Conservation (phyloP, 2,329 filamentous ascomycete species). For the Apiospora malaysiana region DNA sequence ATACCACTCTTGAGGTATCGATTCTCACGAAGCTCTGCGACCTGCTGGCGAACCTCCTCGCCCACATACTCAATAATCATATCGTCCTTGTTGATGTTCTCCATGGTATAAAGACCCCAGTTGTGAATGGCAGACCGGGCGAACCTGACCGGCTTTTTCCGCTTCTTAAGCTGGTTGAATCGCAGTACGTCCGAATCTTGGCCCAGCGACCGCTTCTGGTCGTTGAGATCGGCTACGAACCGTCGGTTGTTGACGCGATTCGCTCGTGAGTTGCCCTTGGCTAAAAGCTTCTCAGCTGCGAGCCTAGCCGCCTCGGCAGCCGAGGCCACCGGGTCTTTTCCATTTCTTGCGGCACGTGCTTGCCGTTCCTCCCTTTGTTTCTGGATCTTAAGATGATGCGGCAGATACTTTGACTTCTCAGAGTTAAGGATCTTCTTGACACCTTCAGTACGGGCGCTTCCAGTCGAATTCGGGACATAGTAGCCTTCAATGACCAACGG, state of each 20-base stretch:
- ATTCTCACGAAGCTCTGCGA: slow-evolving; percentile 93
- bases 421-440: slow-evolving; percentile 95
- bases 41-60: slow-evolving; percentile 94
- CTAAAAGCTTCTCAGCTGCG: slow-evolving; percentile 78
- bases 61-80: slow-evolving; percentile 99
- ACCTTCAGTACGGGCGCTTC: slow-evolving; percentile 89
- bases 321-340: slow-evolving; percentile 67
- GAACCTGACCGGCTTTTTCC: slow-evolving; percentile 99
- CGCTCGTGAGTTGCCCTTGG: slow-evolving; percentile 88
- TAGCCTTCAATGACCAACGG: slow-evolving; percentile 63
- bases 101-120: slow-evolving; percentile 97
- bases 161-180: slow-evolving; percentile 99
- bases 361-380: slow-evolving; percentile 92
- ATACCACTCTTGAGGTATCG: slow-evolving; percentile 96
- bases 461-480: slow-evolving; percentile 86
- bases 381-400: slow-evolving; percentile 95
- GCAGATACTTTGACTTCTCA: slow-evolving; percentile 97
- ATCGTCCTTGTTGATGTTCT: slow-evolving; percentile 95
- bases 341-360: slow-evolving; percentile 68
- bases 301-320: slow-evolving; percentile 75
- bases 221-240: slow-evolving; percentile 91
- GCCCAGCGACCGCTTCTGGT: slow-evolving; percentile 86
- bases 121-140: slow-evolving; percentile 98
- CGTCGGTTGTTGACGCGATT: slow-evolving; percentile 96
- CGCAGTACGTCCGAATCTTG: slow-evolving; percentile 89